A percentile compares a stretch with the other conserved stretches of the same genome.
Evolutionary conservation across 2,329 filamentous ascomycete species (phyloP).

Genomic region (Neurospora crassa): DNA sequence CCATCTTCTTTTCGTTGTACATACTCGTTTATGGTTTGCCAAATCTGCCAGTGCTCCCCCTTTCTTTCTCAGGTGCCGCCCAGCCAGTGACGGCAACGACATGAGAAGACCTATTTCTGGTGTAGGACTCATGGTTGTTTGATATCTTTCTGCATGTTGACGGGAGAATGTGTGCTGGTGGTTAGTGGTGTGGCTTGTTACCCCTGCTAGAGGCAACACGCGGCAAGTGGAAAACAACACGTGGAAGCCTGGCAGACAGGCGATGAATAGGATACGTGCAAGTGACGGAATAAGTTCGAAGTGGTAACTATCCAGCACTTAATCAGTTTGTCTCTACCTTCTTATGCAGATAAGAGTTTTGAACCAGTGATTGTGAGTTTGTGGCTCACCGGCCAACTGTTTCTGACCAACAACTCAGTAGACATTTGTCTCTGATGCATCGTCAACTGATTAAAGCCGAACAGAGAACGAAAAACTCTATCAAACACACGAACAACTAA

Average conservation of each 20-base stretch:
- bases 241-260: background rate
- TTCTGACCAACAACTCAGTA: background rate
- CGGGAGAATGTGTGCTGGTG: background rate
- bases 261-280: background rate
- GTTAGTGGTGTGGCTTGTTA: background rate
- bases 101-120: background rate
- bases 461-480: background rate
- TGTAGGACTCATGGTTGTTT: background rate
- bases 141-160: background rate
- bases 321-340: background rate
- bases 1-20: background rate
- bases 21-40: background rate
- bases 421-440: background rate
- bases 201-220: background rate
- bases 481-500: background rate
- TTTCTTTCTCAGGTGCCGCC: background rate
- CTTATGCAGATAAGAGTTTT: background rate
- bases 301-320: background rate
- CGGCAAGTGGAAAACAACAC: background rate
- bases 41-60: background rate
- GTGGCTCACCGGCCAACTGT: background rate
- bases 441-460: background rate
- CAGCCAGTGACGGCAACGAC: background rate
- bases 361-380: background rate
- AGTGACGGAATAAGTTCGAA: background rate